Evolutionary conservation across 148 eudicot genomes (phyloP), one percentile per base, ranked within the genome.

Genomic region (Spergularia marina): DNA sequence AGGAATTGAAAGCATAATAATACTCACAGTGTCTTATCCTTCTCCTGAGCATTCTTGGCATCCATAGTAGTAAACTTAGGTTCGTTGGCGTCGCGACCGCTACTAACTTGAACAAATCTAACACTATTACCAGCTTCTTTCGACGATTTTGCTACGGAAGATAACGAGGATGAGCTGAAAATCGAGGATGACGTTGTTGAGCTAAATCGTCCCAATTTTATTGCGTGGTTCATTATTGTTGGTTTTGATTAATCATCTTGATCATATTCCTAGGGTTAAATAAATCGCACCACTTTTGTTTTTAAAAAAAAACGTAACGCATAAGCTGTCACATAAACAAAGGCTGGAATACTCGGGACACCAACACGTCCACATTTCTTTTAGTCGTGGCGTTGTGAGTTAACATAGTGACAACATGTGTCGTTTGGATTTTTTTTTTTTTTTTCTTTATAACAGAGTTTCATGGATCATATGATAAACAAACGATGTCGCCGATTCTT

Each of bases 21-120:
- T 9, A 77, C 81, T 60, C 54, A 82, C 84, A 54, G 30, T 5
- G 65, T 25, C 16, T 74, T 82, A 9, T 51, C 53, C 9, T 36
- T 25, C 0, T 72, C 51, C 20, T 34, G n/a, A 61, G 60, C 44
- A 30, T 39, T 51, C 18, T 64, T 65, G 15, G 34, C 17, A 15
- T 77, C 79, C 59, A 71, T 70, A 53, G 61, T 62, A 4, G 18
- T 39, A n/a, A 62, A 49, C 10, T 23, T 14, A 16, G 76, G 17
- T 30, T 61, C 55, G 2, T 59, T 61, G 1, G 55, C 47, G 34
- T 74, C 30, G 1, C 21, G 36, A 63, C 18, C 41, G 17, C 59
- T 62, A 30, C 36, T 52, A 40, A 23, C 57, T 12, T 77, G 80
- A 11, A 71, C 40, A 11, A 63, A 53, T 55, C 76, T 77, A 12